These are phyloP conservation scores for Podaxis sp. DNA, from an alignment of 768 basidiomycete genomes.

Conservation along the genomic window DNA sequence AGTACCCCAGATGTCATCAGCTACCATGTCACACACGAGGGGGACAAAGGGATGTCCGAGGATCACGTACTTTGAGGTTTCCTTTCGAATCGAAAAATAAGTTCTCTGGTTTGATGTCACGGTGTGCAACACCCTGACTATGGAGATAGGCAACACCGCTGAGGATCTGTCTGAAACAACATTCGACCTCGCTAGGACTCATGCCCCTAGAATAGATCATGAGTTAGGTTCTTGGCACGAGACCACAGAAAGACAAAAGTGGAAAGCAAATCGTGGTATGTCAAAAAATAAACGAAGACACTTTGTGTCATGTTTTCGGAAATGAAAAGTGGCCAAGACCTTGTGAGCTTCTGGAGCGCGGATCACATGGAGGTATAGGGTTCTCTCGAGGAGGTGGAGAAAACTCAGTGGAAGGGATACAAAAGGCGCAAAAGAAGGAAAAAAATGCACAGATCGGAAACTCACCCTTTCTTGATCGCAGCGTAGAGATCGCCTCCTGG, in stretches of 20 bases:
- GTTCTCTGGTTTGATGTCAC: slow-evolving; percentile 98
- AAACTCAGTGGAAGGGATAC: background rate
- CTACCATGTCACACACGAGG: background rate
- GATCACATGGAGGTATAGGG: background rate
- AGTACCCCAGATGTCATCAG: too few species aligned
- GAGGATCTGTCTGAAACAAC: slow-evolving; percentile 96
- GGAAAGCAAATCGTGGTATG: background rate
- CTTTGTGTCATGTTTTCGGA: slow-evolving; percentile 9
- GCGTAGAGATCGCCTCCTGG: slow-evolving; percentile 98
- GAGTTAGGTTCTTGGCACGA: slow-evolving; percentile 2
- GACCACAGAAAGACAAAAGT: slow-evolving; percentile 3
- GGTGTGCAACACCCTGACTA: slow-evolving; percentile 94
- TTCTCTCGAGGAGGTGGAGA: background rate
- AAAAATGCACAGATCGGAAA: slow-evolving; percentile 13
- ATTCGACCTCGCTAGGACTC: slow-evolving; percentile 91
- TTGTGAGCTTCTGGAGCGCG: background rate
- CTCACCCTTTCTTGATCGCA: slow-evolving; percentile 93
- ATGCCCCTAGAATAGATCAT: slow-evolving; percentile 44
- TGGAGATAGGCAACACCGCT: slow-evolving; percentile 89
- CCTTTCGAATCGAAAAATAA: slow-evolving; percentile 90
- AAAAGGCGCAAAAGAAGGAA: background rate
- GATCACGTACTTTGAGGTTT: slow-evolving; percentile 76
- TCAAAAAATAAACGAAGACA: slow-evolving; percentile 10
- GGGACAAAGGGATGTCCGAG: background rate
- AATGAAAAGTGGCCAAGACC: background rate